Base-by-base conservation (phyloP, 2,329 filamentous ascomycete genomes). In the Neofusicoccum cordaticola region DNA sequence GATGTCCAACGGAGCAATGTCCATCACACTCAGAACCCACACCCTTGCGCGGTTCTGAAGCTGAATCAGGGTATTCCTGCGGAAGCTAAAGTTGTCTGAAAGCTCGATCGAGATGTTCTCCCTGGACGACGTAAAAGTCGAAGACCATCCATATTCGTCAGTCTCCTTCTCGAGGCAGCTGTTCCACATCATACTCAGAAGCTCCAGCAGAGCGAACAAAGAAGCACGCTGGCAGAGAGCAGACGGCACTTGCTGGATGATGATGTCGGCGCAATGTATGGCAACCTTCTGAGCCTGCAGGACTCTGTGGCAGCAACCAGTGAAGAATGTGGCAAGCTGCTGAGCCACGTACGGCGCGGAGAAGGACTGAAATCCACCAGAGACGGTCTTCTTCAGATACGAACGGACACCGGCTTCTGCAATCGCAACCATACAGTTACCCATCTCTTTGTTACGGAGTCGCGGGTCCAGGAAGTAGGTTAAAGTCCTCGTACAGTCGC, bases 381-480 rank as follows among this genome's bases (percentile, higher is more conserved):
- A 84, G 11, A 95, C 78, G 0, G 91, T 92, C 75, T 90, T 92
- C 35, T 83, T 82, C 61, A 98, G 79, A 74, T 98, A 99, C 37
- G 88, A 88, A 63, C 90, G 88, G 47, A 97, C 86, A 17, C 93
- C 90, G 13, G 87, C 86, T n/a, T 83, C 81, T 0, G 86, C 84
- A 68, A 90, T 84, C 2, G 85, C 83, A 68, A 82, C 82, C 84
- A 90, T 88, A 69, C 86, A 88, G 56, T 81, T 84, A 44, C 85
- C 85, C 74, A 89, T 84, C 37, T 85, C 81, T n/a, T 83, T 82
- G 5, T 78, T 83, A 68, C 85, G 84, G 65, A 90, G 90, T 70
- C 92, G 93, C 5, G 93, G 93, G 72, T 99, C 95, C n/a, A 96
- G 82, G 77, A 98, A 99, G 78, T 99, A 99, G 0, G 88, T 90